Conservation (phyloP, 139 green algal species). For the Chlorella ohadii region DNA sequence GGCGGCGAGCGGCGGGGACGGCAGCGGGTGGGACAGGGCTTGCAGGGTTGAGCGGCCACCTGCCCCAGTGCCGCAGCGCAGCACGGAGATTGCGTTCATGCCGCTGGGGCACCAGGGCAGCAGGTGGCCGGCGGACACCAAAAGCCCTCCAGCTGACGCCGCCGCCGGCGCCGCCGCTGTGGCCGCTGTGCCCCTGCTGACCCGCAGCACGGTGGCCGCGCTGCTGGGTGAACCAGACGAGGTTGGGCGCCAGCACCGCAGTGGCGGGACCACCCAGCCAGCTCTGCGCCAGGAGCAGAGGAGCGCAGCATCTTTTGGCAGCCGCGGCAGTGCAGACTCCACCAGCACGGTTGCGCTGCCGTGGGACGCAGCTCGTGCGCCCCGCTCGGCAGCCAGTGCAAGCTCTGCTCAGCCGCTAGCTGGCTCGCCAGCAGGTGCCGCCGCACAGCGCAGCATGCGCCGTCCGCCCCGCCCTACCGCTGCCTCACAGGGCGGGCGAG, state of each 20-base stretch:
- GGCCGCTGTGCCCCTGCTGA: neutral
- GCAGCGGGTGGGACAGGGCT: neutral
- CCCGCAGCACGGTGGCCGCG: neutral
- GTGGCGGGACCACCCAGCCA: too few relatives aligned
- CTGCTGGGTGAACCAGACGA: neutral
- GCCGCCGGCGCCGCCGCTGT: neutral
- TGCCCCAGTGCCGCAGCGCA: neutral
- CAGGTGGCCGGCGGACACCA: neutral
- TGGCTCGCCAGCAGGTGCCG: too few relatives aligned
- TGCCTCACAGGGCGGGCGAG: too few relatives aligned
- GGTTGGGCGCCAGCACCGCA: neutral
- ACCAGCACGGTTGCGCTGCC: neutral
- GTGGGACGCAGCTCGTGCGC: neutral
- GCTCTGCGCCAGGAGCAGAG: too few relatives aligned
- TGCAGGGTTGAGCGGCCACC: neutral
- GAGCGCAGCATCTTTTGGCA: neutral
- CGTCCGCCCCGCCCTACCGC: too few relatives aligned
- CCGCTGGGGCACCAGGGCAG: neutral
- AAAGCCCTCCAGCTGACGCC: neutral
- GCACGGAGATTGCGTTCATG: neutral
- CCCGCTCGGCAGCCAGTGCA: too few relatives aligned
- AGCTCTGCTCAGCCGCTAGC: too few relatives aligned
- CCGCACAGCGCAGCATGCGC: too few relatives aligned
- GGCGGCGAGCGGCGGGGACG: neutral
- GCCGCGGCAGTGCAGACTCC: neutral